Base-by-base conservation (phyloP, 2,329 filamentous ascomycete genomes). In the Fusarium acutatum region DNA sequence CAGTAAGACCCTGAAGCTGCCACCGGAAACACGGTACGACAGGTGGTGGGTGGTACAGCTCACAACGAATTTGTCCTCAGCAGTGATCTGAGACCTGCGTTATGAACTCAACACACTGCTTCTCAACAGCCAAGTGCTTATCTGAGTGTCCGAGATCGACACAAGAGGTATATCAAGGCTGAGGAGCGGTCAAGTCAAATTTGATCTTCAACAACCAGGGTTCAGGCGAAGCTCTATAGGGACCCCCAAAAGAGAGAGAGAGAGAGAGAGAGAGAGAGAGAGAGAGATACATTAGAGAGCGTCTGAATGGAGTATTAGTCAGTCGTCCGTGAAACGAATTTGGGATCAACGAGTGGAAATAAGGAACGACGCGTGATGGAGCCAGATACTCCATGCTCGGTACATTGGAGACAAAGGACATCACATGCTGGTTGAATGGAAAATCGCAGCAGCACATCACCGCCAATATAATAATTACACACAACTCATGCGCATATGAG, bases 11-110 rank as follows among this genome's bases (percentile, higher is more conserved):
- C 56, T 70, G 68, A 41, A 54, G 56, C 56, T 68, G 62, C 64
- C 66, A 69, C 67, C 67, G 60, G 75, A 76, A 76, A 71, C 71
- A 74, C 61, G 49, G 60, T 73, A 73, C 61, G 40, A 60, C 67
- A 73, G 66, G 49, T 59, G 37, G 37, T 77, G 62, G 37, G 37
- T 77, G 62, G 56, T 64, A 71, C 75, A 59, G 58, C 61, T 58
- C 59, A 66, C 71, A 60, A 59, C 54, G n/a, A 76, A 74, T 47
- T 75, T 59, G 62, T 73, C 71, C 69, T 74, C 68, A 64, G 58
- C 40, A 68, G 53, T 60, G 65, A 64, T 73, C 50, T 71, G 71
- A 73, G 71, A 73, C 71, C 49, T 54, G 26, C 40, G 63, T 60
- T 58, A 47, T 58, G 46, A 53, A 62, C 63, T 40, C 53, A 57